These are phyloP conservation scores for Russula emetica DNA, from an alignment of 768 basidiomycete genomes.

Conservation along the genomic window DNA sequence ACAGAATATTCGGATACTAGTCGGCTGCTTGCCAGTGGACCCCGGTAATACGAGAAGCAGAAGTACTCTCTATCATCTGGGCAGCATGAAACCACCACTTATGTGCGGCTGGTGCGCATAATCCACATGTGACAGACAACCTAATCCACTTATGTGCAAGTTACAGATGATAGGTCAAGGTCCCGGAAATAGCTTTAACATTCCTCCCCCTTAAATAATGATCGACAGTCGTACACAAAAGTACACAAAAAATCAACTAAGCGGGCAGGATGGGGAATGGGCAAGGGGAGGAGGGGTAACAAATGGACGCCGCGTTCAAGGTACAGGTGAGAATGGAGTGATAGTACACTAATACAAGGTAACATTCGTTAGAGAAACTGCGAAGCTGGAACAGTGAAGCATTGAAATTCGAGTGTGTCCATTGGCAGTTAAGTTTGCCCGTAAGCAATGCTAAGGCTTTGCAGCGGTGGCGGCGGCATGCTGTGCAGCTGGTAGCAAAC, in stretches of 20 bases:
- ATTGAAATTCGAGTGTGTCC: neutral
- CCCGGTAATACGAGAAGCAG: neutral
- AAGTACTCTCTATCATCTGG: neutral
- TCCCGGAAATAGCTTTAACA: neutral
- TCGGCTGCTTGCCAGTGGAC: neutral
- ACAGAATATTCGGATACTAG: neutral
- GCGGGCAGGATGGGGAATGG: neutral
- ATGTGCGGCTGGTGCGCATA: neutral
- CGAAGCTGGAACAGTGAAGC: neutral
- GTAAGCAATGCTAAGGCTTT: neutral
- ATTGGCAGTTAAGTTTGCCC: neutral
- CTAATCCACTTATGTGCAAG: neutral
- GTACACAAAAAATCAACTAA: neutral
- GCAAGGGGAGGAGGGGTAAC: neutral
- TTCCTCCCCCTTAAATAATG: neutral
- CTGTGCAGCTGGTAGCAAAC: neutral
- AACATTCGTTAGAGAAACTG: neutral
- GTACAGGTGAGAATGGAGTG: neutral
- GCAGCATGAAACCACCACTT: neutral
- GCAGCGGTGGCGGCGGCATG: neutral
- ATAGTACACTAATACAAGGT: neutral
- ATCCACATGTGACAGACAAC: neutral
- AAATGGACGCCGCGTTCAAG: neutral
- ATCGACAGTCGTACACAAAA: neutral
- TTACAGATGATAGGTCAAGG: neutral